A percentile compares a stretch with the other conserved stretches of the same genome.
phyloP scores from a whole-genome alignment of 495 filamentous ascomycete species.

The Hyphodiscus hymeniophilus region DNA sequence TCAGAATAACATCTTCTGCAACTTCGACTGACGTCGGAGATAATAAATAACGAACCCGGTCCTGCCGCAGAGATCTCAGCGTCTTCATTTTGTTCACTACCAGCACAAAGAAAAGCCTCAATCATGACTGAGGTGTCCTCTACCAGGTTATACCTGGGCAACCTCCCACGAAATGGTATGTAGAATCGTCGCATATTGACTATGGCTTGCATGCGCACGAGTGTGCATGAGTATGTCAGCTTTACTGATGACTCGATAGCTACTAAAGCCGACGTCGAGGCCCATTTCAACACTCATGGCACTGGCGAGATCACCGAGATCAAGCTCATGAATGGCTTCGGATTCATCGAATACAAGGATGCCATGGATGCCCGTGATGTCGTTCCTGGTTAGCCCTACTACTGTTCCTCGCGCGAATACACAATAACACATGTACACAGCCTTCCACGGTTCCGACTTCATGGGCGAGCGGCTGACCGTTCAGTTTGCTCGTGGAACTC shows the following conservation, averaged over 20 bases:
- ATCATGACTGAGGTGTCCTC: conserved; percentile 73
- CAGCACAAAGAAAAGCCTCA: conserved; percentile 1
- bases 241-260: conserved; percentile 40
- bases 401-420: conserved; percentile 8
- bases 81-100: background rate
- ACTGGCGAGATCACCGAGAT: conserved; percentile 96
- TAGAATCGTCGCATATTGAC: conserved; percentile 12
- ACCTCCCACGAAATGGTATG: conserved; percentile 94
- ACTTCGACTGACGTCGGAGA: background rate
- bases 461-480: conserved; percentile 95
- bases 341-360: conserved; percentile 99
- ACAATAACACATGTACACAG: conserved; percentile 25
- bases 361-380: conserved; percentile 94
- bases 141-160: conserved; percentile 91
- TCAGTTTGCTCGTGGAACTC: conserved; percentile 92
- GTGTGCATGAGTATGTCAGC: background rate
- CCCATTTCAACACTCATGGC: conserved; percentile 90
- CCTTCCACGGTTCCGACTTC: conserved; percentile 79
- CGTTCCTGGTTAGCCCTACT: conserved; percentile 68
- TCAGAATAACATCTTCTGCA: background rate
- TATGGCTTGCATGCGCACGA: background rate
- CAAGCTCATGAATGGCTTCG: conserved; percentile 99
- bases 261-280: conserved; percentile 92
- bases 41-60: background rate
- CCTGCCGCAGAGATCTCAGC: background rate